A percentile compares a stretch with the other conserved stretches of the same genome.
Evolutionary conservation across 176 grass and related monocot species (phyloP).

Genomic region (Pontederia crassipes): DNA sequence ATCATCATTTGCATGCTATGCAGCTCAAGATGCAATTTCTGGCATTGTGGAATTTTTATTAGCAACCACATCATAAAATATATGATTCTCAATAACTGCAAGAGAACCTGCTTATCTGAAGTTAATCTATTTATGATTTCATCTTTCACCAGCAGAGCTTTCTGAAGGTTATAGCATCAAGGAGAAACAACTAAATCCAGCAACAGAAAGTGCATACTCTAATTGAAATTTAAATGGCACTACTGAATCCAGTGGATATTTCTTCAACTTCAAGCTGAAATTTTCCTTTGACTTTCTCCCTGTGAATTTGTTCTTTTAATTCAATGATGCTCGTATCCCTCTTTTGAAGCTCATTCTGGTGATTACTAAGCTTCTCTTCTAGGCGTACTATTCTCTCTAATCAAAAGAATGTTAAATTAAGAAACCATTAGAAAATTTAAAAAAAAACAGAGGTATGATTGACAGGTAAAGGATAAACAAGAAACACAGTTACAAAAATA

Average conservation of each 20-base stretch:
- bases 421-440: too few relatives aligned
- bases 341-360: slow-evolving; percentile 54
- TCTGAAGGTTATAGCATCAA: slow-evolving; percentile 66
- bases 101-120: slow-evolving; percentile 67
- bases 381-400: slow-evolving; percentile 55
- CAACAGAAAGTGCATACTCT: background rate
- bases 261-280: slow-evolving; percentile 56
- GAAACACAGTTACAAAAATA: too few relatives aligned
- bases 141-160: slow-evolving; percentile 57
- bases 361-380: slow-evolving; percentile 54
- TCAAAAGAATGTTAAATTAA: slow-evolving; percentile 12
- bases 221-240: slow-evolving; percentile 1
- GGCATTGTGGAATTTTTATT: slow-evolving; percentile 8
- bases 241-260: slow-evolving; percentile 47
- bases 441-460: too few relatives aligned
- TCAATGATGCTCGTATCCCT: slow-evolving; percentile 51
- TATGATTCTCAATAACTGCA: slow-evolving; percentile 1
- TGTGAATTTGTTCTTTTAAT: slow-evolving; percentile 47
- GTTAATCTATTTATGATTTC: slow-evolving; percentile 56
- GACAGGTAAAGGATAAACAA: too few relatives aligned
- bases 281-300: slow-evolving; percentile 45
- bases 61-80: background rate
- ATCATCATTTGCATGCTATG: slow-evolving; percentile 40
- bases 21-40: slow-evolving; percentile 54
- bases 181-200: slow-evolving; percentile 24